Evolutionary conservation across 2,329 filamentous ascomycete genomes (phyloP).

Genomic region (Lecanosticta acicola): DNA sequence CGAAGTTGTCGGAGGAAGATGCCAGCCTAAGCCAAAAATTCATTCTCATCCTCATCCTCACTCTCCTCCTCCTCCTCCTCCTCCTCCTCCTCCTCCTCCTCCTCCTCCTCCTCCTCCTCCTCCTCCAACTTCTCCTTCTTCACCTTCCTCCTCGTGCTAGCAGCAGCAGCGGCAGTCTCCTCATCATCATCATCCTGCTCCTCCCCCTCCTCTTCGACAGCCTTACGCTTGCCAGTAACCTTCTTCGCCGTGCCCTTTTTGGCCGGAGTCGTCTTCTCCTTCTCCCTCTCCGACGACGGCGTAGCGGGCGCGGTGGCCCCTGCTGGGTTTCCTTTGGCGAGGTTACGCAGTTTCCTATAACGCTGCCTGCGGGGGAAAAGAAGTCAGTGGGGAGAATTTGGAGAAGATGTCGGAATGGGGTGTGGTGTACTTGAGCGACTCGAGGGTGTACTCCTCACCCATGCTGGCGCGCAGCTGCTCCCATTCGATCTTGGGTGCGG

Average conservation of each 20-base stretch:
- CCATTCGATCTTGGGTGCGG: constrained; percentile 4
- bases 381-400: neutral
- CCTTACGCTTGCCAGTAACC: constrained; percentile 5
- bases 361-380: constrained; percentile 2
- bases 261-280: neutral
- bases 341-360: neutral
- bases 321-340: constrained; percentile 1
- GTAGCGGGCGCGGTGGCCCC: neutral
- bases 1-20: neutral
- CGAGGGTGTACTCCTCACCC: constrained; percentile 4
- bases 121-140: neutral
- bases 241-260: constrained; percentile 7
- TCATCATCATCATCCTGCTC: constrained; percentile 1
- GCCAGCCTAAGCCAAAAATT: neutral
- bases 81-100: too few relatives aligned
- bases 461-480: constrained; percentile 4
- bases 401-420: constrained; percentile 2
- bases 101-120: constrained; percentile 2
- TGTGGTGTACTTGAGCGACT: neutral
- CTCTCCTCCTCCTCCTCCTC: too few relatives aligned
- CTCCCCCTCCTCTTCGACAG: neutral
- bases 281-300: neutral
- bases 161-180: neutral
- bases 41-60: too few relatives aligned
- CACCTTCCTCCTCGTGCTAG: neutral